Conservation (phyloP, 768 basidiomycete genomes). For the Suillus ampliporus region DNA sequence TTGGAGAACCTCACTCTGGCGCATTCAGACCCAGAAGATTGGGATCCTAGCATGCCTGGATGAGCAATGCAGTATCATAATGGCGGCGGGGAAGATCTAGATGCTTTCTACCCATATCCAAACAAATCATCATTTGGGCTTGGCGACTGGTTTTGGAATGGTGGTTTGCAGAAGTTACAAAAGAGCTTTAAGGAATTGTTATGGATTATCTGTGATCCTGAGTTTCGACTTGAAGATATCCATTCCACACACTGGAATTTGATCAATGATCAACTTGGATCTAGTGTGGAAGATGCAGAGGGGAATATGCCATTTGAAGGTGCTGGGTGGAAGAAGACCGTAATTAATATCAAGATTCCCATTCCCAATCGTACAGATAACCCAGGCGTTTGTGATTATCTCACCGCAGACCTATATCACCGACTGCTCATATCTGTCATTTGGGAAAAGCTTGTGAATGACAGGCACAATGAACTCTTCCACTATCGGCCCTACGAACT, state of each 20-base stretch:
- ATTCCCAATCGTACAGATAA: slow-evolving; percentile 10
- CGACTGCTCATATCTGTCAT: slow-evolving; percentile 19
- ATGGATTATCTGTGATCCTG: slow-evolving; percentile 11
- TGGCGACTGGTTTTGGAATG: slow-evolving; percentile 28
- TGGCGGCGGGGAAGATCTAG: not conserved
- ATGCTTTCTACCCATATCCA: slow-evolving; percentile 22
- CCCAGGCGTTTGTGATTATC: slow-evolving; percentile 12
- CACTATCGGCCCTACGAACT: slow-evolving; percentile 29
- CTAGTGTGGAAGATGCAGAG: not conserved
- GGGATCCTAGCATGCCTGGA: not conserved
- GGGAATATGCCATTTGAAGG: slow-evolving; percentile 1
- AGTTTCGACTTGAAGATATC: slow-evolving; percentile 12
- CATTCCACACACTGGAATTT: not conserved
- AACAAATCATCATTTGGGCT: slow-evolving; percentile 20
- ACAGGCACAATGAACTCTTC: slow-evolving; percentile 13
- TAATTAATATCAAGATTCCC: slow-evolving; percentile 14
- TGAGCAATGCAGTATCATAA: not conserved
- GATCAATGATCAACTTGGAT: slow-evolving; percentile 7
- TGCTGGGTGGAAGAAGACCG: slow-evolving; percentile 23
- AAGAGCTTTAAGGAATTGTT: slow-evolving; percentile 19
- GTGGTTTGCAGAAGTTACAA: slow-evolving; percentile 24
- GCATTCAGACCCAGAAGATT: not conserved
- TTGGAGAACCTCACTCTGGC: slow-evolving; percentile 1
- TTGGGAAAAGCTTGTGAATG: slow-evolving; percentile 20
- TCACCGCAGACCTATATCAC: slow-evolving; percentile 16